Conservation (phyloP, 176 grass and related monocot genomes). For the Stipa capillata region DNA sequence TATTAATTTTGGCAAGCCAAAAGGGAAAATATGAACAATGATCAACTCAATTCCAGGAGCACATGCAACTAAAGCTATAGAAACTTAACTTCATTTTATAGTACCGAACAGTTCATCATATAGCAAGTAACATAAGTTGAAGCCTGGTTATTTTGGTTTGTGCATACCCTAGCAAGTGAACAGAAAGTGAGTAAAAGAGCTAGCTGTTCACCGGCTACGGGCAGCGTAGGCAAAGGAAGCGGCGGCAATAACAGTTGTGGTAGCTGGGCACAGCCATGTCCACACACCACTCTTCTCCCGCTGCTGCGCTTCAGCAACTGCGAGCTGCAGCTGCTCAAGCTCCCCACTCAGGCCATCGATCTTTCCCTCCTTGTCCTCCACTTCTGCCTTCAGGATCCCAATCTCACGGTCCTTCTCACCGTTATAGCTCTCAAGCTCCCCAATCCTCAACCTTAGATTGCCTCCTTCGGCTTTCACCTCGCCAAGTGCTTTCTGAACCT, state of each 20-base stretch:
- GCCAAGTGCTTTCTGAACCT: not conserved
- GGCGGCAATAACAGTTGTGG: constrained; percentile 48
- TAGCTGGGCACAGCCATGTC: constrained; percentile 62
- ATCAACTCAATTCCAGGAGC: not conserved
- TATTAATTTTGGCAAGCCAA: not conserved
- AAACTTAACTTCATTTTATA: constrained; percentile 29
- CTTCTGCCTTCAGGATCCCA: constrained; percentile 1
- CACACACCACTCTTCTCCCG: constrained; percentile 24
- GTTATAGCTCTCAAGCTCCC: constrained; percentile 22
- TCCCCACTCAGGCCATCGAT: constrained; percentile 30
- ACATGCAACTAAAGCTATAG: not conserved
- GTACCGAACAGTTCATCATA: constrained; percentile 10
- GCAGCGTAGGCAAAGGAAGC: constrained; percentile 63
- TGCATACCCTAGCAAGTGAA: constrained; percentile 27
- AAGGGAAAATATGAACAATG: not conserved
- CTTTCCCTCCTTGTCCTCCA: not conserved
- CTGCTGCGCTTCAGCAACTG: constrained; percentile 21
- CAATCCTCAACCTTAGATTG: constrained; percentile 10
- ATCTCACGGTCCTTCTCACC: constrained; percentile 14
- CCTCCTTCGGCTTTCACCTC: not conserved
- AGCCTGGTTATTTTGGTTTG: constrained; percentile 25
- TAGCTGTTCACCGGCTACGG: constrained; percentile 39
- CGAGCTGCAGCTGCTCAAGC: constrained; percentile 42
- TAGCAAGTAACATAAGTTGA: constrained; percentile 15
- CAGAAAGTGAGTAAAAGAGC: constrained; percentile 12